Evolutionary conservation across 2,329 filamentous ascomycete genomes (phyloP).

Genomic region (Orbilia brochopaga): DNA sequence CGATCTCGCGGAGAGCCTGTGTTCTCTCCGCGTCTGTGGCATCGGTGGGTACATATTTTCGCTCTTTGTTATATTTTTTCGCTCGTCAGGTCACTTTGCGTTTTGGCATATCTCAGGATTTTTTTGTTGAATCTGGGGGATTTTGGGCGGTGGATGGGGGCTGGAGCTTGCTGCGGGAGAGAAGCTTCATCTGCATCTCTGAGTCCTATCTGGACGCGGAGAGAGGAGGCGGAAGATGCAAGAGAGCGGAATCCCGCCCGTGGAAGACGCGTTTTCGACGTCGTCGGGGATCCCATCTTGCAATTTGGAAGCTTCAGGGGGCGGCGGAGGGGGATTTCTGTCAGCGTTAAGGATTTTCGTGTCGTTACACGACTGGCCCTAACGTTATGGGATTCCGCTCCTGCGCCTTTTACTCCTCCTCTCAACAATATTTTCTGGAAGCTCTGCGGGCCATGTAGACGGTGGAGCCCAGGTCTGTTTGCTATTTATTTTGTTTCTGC

Average conservation of each 20-base stretch:
- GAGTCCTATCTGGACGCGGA: constrained; percentile 17
- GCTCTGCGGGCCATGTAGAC: constrained; percentile 15
- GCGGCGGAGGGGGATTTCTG: constrained; percentile 11
- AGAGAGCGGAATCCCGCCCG: constrained; percentile 36
- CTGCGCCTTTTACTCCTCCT: no score
- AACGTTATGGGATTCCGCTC: constrained; percentile 29
- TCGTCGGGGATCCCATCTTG: constrained; percentile 20
- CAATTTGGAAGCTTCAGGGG: constrained; percentile 21
- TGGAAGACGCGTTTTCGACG: constrained; percentile 22
- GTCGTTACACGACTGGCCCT: constrained; percentile 40
- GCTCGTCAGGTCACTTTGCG: neutral
- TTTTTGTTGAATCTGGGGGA: no score
- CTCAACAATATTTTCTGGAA: constrained; percentile 6
- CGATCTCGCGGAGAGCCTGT: constrained; percentile 6
- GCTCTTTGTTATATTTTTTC: constrained; percentile 10
- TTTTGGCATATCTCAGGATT: no score
- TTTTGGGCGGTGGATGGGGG: no score
- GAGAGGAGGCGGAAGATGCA: constrained; percentile 17
- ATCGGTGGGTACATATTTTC: constrained; percentile 35
- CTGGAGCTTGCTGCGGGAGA: constrained; percentile 2
- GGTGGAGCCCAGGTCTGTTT: neutral
- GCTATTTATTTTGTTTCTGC: constrained; percentile 19
- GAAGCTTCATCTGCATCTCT: constrained; percentile 14
- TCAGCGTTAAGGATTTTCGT: constrained; percentile 32
- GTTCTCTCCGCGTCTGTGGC: constrained; percentile 20